Conservation (phyloP, 2,329 filamentous ascomycete genomes). For the Ophiostoma himal-ulmi region DNA sequence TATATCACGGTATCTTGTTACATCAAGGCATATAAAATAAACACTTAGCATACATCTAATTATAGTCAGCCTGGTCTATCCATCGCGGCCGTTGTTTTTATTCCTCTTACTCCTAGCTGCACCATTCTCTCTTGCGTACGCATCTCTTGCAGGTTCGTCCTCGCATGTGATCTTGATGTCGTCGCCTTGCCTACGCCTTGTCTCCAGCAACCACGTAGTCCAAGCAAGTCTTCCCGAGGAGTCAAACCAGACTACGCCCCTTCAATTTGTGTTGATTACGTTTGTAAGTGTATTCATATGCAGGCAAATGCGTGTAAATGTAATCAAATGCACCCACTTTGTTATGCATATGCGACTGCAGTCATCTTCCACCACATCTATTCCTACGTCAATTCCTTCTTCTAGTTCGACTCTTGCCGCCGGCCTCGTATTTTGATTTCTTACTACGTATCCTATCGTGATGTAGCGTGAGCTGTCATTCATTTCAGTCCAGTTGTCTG, state of each 20-base stretch:
- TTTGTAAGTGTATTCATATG: background rate
- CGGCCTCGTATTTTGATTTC: background rate
- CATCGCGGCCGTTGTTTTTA: background rate
- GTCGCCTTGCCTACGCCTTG: background rate
- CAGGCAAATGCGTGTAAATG: background rate
- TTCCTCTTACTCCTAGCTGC: background rate
- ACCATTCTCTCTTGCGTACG: background rate
- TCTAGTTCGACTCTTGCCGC: background rate
- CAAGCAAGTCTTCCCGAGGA: constrained; percentile 2
- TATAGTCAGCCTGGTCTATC: background rate
- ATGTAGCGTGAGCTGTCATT: constrained; percentile 1
- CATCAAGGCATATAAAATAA: background rate
- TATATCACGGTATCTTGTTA: background rate
- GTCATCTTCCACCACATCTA: background rate
- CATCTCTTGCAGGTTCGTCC: constrained; percentile 18
- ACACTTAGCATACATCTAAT: background rate
- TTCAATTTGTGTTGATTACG: background rate
- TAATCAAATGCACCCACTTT: background rate
- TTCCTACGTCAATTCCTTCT: background rate
- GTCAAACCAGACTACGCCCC: background rate
- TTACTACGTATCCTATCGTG: background rate
- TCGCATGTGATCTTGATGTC: constrained; percentile 17
- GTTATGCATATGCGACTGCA: background rate
- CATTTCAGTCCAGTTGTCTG: background rate
- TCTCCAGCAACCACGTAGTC: background rate